These are phyloP conservation scores for Lodderomyces pseudojiufengensis DNA, from an alignment of 1,139 yeast genomes.

Conservation along the genomic window DNA sequence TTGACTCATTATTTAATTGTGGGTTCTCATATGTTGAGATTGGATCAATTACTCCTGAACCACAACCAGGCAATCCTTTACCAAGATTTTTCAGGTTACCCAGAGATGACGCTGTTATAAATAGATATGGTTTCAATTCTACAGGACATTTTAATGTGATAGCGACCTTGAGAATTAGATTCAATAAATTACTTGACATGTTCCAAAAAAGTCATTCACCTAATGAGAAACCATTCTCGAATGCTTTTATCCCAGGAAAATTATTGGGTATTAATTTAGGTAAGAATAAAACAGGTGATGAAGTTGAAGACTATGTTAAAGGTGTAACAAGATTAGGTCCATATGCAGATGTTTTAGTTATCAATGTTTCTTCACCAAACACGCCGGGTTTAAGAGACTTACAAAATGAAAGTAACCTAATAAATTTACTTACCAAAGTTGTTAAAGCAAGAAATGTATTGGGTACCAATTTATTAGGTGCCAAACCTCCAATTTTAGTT, in stretches of 20 bases:
- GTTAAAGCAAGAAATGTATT: constrained; percentile 55
- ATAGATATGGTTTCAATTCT: constrained; percentile 93
- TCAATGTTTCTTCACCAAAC: constrained; percentile 94
- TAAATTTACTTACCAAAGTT: constrained; percentile 61
- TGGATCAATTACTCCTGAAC: constrained; percentile 88
- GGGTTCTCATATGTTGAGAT: constrained; percentile 92
- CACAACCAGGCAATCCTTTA: constrained; percentile 90
- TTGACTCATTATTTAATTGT: constrained; percentile 69
- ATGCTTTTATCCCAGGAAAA: constrained; percentile 62
- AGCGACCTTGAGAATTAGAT: constrained; percentile 60
- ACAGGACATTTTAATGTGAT: constrained; percentile 78
- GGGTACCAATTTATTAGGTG: constrained; percentile 35
- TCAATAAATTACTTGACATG: constrained; percentile 34
- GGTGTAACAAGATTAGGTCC: constrained; percentile 83
- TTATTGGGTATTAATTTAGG: constrained; percentile 84
- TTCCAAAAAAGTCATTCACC: constrained; percentile 19
- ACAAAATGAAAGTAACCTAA: constrained; percentile 72
- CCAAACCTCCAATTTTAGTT: constrained; percentile 73
- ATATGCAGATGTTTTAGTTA: constrained; percentile 82
- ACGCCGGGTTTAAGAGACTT: constrained; percentile 91
- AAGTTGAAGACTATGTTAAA: constrained; percentile 74
- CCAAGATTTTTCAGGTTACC: constrained; percentile 89
- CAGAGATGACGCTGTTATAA: constrained; percentile 84
- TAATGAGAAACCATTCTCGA: constrained; percentile 32
- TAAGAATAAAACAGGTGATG: constrained; percentile 89